Evolutionary conservation across 179 eudicot species (phyloP).

Genomic region (Beta macrorhiza): DNA sequence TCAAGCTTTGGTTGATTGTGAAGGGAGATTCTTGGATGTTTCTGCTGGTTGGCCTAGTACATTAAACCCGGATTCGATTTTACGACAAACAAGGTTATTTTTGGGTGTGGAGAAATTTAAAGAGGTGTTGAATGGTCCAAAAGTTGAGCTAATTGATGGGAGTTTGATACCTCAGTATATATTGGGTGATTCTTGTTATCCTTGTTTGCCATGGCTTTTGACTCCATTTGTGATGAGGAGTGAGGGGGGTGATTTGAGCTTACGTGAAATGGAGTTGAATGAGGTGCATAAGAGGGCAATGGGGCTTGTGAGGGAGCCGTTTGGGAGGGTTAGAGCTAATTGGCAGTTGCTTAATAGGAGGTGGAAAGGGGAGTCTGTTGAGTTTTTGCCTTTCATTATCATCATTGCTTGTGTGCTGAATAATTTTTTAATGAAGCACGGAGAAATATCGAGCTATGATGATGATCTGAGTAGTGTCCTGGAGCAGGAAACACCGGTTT

Average conservation of each 20-base stretch:
- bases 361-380: conserved; percentile 76
- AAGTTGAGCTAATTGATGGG: conserved; percentile 50
- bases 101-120: conserved; percentile 50
- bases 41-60: conserved; percentile 92
- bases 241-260: conserved; percentile 30
- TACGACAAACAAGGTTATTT: conserved; percentile 54
- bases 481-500: conserved; percentile 36
- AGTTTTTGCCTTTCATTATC: conserved; percentile 73
- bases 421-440: conserved; percentile 74
- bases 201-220: conserved; percentile 77
- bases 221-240: conserved; percentile 49
- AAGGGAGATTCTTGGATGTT: conserved; percentile 81
- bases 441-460: conserved; percentile 51
- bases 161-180: conserved; percentile 67
- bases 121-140: conserved; percentile 59
- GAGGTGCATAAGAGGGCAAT: conserved; percentile 56
- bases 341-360: conserved; percentile 60
- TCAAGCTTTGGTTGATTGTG: conserved; percentile 80
- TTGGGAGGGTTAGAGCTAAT: conserved; percentile 54
- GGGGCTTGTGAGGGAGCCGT: conserved; percentile 53
- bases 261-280: conserved; percentile 47
- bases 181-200: conserved; percentile 72
- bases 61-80: conserved; percentile 43
- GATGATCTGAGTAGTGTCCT: conserved; percentile 26
- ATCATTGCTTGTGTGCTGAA: conserved; percentile 71